Base-by-base conservation (phyloP, 106 monocot genomes). In the Platanthera zijinensis region DNA sequence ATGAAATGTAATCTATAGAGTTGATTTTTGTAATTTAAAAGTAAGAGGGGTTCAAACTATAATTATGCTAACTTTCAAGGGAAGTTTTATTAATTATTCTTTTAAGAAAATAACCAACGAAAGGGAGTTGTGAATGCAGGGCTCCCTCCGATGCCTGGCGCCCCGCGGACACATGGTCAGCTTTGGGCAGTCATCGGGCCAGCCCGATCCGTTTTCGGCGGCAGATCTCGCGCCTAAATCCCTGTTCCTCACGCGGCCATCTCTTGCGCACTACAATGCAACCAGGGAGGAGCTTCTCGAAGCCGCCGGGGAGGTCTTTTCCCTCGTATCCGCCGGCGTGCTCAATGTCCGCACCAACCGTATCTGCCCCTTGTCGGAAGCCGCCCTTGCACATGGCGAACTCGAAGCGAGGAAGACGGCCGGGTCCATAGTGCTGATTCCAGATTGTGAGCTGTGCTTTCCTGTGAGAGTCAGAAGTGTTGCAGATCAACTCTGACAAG, bases 121-220 rank as follows among this genome's bases (percentile, higher is more conserved):
- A 39, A 32, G 0, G 39, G 39, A 39, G 39, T 3, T 61, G 3
- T 18, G n/a, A 13, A 64, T 84, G 74, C 81, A 94, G 93, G 88
- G 88, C 22, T 94, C 93, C 18, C 74, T 94, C 30, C 46, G 73
- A 32, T 86, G 87, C 79, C 76, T 94, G 78, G 62, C 9, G 22
- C 3, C 18, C 0, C 79, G 90, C 25, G 93, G 93, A 8, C 85
- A 81, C 74, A 81, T 94, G 90, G 79, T 94, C 53, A 83, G 79
- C 53, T 94, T 86, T 18, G 93, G 93, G 30, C 90, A 94, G 78
- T 88, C 90, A 46, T 94, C 93, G 21, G 93, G 93, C 0, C 28
- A 8, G 2, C 83, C 84, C 1, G 93, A 94, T 51, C 88, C 93
- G 0, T n/a, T 94, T 32, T 78, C 84, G 6, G 7, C 88, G 19